Conservation (phyloP, 805 yeast species). For the Candida sanyiensis region DNA sequence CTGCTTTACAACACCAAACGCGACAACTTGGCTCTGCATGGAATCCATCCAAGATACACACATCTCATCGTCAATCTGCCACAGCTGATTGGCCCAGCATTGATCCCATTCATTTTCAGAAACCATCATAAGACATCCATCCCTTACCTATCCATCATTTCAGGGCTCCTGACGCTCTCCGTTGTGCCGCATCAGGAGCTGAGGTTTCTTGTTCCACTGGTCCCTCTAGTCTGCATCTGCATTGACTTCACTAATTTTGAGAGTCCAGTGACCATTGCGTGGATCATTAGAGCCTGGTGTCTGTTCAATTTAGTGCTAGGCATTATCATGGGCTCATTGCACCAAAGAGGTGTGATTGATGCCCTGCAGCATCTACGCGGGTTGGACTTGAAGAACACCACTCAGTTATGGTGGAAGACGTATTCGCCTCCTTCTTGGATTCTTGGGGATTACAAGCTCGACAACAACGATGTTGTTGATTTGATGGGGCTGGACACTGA, state of each 20-base stretch:
- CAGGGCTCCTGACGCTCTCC: slow-evolving; percentile 62
- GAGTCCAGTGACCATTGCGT: slow-evolving; percentile 14
- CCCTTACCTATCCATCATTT: slow-evolving; percentile 52
- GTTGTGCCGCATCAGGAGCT: slow-evolving; percentile 87
- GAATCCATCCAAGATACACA: slow-evolving; percentile 72
- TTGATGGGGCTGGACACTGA: slow-evolving; percentile 39
- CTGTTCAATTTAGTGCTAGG: slow-evolving; percentile 57
- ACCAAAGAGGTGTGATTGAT: slow-evolving; percentile 87
- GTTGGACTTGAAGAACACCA: slow-evolving; percentile 25
- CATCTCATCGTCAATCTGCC: slow-evolving; percentile 77
- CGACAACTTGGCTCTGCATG: slow-evolving; percentile 67
- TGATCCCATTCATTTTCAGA: slow-evolving; percentile 37
- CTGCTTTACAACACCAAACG: slow-evolving; percentile 58
- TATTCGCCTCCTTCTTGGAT: slow-evolving; percentile 93
- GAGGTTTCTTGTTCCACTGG: slow-evolving; percentile 74
- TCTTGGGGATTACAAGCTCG: slow-evolving; percentile 27
- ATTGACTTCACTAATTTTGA: slow-evolving; percentile 37
- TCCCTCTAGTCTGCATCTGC: slow-evolving; percentile 64
- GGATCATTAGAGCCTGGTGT: slow-evolving; percentile 43
- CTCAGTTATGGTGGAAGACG: slow-evolving; percentile 86
- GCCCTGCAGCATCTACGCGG: slow-evolving; percentile 42
- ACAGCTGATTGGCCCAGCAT: slow-evolving; percentile 72
- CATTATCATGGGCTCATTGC: slow-evolving; percentile 69
- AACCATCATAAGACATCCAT: slow-evolving; percentile 36
- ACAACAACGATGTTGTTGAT: slow-evolving; percentile 31